phyloP scores from a whole-genome alignment of 2,329 filamentous ascomycete species.

The Pezicula radicicola region DNA sequence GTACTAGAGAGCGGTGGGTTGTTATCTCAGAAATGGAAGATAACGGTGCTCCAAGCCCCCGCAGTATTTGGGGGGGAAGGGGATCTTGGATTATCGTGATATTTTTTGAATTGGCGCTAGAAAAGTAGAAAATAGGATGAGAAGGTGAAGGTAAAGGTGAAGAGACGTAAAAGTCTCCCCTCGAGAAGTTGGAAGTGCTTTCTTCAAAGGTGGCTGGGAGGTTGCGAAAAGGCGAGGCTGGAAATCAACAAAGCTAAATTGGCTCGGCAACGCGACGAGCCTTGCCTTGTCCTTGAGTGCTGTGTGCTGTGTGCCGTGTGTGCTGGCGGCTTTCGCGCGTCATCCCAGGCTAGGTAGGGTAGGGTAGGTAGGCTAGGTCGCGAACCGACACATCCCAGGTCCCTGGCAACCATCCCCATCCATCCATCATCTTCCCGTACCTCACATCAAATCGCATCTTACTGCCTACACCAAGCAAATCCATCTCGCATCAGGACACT shows the following conservation, averaged over 20 bases:
- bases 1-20: neutral
- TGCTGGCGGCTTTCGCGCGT: too few relatives aligned
- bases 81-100: neutral
- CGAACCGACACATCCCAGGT: too few relatives aligned
- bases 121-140: neutral
- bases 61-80: neutral
- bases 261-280: neutral
- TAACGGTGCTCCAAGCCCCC: neutral
- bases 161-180: neutral
- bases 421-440: too few relatives aligned
- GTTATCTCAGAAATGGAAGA: neutral
- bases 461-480: too few relatives aligned
- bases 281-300: too few relatives aligned
- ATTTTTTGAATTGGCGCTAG: neutral
- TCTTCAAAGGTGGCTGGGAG: constrained; percentile 2
- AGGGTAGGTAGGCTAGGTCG: too few relatives aligned
- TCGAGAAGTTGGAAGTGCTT: neutral
- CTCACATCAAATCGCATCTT: too few relatives aligned
- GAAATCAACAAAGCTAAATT: neutral
- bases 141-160: neutral
- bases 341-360: too few relatives aligned
- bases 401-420: too few relatives aligned
- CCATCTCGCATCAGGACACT: too few relatives aligned
- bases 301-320: too few relatives aligned
- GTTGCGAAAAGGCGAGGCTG: neutral